Percentiles rank a stretch among this genome's conserved stretches.
Conservation (phyloP, 805 yeast genomes). For the Metschnikowia lunata region DNA sequence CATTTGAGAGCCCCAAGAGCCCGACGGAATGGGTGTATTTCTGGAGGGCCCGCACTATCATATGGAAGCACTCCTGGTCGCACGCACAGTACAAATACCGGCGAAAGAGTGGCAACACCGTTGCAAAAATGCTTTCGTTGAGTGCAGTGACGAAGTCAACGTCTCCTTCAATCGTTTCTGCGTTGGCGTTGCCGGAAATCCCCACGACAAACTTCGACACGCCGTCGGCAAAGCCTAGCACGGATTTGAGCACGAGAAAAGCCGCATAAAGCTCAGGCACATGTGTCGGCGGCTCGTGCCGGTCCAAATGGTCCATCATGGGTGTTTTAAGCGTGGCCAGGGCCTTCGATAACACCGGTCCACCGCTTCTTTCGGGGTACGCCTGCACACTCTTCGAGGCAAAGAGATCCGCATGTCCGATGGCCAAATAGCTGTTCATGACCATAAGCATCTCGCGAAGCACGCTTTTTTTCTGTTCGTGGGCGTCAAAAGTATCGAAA, state of each 20-base stretch:
- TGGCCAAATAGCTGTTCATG: constrained; percentile 26
- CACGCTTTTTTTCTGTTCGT: constrained; percentile 54
- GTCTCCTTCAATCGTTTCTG: constrained; percentile 26
- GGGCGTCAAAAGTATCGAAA: constrained; percentile 57
- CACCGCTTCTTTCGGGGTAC: constrained; percentile 14
- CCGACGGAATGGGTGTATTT: constrained; percentile 82
- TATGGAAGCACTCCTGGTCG: constrained; percentile 67
- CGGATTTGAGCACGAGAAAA: constrained; percentile 50
- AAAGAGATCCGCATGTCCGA: constrained; percentile 21
- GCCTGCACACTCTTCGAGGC: constrained; percentile 19
- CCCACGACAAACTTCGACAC: constrained; percentile 50
- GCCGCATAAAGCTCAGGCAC: constrained; percentile 56
- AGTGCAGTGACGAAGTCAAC: constrained; percentile 34
- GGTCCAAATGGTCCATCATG: constrained; percentile 75
- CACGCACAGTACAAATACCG: constrained; percentile 58
- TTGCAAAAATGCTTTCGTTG: constrained; percentile 26
- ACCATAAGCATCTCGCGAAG: constrained; percentile 48
- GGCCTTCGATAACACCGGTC: constrained; percentile 34
- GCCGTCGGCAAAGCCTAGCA: constrained; percentile 62
- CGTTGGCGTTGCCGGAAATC: constrained; percentile 28
- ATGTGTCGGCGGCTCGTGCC: constrained; percentile 65
- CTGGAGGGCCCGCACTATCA: constrained; percentile 68
- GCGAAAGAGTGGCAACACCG: constrained; percentile 25
- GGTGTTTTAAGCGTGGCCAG: constrained; percentile 48
- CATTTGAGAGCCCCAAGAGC: constrained; percentile 49